Conservation (phyloP, 345 rosid species). For the Eucalyptus sp. region DNA sequence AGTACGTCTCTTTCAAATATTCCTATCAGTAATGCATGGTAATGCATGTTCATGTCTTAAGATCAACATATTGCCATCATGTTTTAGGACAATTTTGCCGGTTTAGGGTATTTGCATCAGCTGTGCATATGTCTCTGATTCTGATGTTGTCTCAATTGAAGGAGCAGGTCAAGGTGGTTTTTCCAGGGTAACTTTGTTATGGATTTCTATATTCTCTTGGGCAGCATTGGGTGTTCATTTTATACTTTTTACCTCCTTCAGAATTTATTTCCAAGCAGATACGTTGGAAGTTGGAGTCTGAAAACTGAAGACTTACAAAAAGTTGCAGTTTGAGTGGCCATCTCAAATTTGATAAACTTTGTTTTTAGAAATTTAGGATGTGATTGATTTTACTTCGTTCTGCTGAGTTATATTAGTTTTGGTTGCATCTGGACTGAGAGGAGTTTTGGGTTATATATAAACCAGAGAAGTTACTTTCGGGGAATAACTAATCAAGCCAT, state of each 20-base stretch:
- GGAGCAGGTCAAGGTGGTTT: no score
- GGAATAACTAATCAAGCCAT: not conserved
- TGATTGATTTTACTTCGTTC: not conserved
- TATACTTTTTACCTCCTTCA: not conserved
- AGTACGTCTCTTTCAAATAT: constrained; percentile 28
- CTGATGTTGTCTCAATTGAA: no score
- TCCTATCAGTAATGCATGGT: not conserved
- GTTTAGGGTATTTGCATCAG: no score
- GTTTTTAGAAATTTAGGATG: not conserved
- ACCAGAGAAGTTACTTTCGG: not conserved
- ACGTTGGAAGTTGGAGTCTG: not conserved
- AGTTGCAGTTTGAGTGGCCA: not conserved
- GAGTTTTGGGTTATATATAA: not conserved
- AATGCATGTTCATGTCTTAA: not conserved
- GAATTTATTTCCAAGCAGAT: not conserved
- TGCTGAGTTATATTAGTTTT: not conserved
- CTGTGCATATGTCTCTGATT: no score
- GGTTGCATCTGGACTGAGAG: not conserved
- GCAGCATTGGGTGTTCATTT: no score
- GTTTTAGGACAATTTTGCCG: not conserved
- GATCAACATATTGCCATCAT: not conserved
- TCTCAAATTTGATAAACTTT: not conserved
- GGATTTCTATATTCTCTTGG: no score
- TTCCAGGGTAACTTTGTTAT: no score
- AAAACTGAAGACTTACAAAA: not conserved